Base-by-base conservation (phyloP, 768 basidiomycete species). In the Pisolithus orientalis region DNA sequence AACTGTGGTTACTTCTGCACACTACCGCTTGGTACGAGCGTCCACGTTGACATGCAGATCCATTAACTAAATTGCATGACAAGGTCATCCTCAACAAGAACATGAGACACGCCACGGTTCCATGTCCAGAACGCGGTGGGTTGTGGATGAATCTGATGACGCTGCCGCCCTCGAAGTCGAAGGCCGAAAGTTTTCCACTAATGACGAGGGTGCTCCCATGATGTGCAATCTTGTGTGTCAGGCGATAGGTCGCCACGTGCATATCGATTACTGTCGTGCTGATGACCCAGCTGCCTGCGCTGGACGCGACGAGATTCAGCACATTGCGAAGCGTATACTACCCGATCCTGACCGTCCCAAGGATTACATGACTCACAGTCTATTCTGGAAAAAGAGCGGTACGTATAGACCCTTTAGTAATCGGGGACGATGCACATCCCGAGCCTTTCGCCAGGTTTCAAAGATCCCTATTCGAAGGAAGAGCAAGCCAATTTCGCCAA, bases 1-100 rank as follows among this genome's bases (percentile, higher is more conserved):
- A 71, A 72, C 43, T 85, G 83, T 46, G 75, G 76, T 4, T 85
- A 84, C 58, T 78, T 75, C 59, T 84, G 83, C 54, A 80, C 75
- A 0, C 64, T 82, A 3, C 80, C 81, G 1, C 66, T 77, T 40
- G 79, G 82, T 83, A 53, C 37, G 68, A 49, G 6, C 8, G 5
- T 6, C 25, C 34, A 6, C 2, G 8, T 1, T 8, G 28, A 13
- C 24, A 1, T 28, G 47, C n/a, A 1, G 16, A 25, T 9, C 27
- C 5, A 8, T 6, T 10, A n/a, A 16, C 16, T 42, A 17, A 52
- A 14, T 39, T 7, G 27, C 38, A 17, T 29, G 16, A 21, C 21
- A 48, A 81, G 80, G 76, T 5, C 80, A 82, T 47, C 50, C 75
- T 0, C 80, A 82, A 53, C 69, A 74, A 50, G 76, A 79, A 47